Evolutionary conservation across 148 eudicot species (phyloP).

Genomic region (Cornus florida): DNA sequence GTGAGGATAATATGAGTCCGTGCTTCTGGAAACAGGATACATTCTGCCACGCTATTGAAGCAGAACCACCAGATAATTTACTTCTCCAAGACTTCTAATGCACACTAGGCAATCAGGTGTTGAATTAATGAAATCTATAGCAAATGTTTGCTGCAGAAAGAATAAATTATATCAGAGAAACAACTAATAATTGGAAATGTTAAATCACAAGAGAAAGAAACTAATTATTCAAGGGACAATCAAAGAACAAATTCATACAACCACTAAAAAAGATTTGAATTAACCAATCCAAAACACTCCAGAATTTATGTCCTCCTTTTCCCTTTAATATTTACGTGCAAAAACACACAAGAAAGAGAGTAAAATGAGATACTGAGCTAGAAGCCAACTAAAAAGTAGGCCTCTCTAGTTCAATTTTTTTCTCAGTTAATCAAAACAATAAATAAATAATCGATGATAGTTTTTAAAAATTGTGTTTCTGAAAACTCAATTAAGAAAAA

Average conservation of each 20-base stretch:
- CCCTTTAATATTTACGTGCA: too few species aligned
- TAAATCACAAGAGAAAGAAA: background rate
- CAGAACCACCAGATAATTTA: background rate
- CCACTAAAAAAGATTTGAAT: background rate
- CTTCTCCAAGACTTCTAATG: background rate
- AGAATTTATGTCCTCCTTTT: background rate
- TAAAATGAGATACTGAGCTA: too few species aligned
- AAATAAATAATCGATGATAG: too few species aligned
- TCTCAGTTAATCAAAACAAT: too few species aligned
- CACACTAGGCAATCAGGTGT: background rate
- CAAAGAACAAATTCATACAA: background rate
- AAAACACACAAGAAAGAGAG: background rate
- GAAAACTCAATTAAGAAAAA: too few species aligned
- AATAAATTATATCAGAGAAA: background rate
- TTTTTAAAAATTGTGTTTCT: too few species aligned
- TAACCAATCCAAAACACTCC: background rate
- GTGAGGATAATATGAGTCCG: conserved; percentile 33
- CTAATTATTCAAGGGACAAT: background rate
- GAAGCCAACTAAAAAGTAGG: too few species aligned
- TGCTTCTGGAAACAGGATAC: conserved; percentile 28
- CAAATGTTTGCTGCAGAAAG: conserved; percentile 12
- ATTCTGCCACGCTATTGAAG: conserved; percentile 15
- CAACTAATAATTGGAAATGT: background rate
- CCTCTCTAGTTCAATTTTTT: too few species aligned
- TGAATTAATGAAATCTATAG: background rate